A percentile compares a stretch with the other conserved stretches of the same genome.
Conservation (phyloP, 306 rosid species). For the Argentina anserina region DNA sequence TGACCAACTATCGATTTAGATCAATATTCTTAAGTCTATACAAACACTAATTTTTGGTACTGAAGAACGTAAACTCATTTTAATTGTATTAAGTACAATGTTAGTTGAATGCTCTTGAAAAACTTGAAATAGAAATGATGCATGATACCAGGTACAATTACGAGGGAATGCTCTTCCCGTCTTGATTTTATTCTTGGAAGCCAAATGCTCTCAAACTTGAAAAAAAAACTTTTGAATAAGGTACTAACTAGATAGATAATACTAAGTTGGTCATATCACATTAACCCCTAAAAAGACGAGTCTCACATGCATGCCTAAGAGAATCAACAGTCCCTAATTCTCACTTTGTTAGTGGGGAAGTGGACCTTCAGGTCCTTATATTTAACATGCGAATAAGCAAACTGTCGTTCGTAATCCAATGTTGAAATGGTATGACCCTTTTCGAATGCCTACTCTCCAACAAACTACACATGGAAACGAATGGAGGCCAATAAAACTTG, state of each 20-base stretch:
- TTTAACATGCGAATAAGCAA: neutral
- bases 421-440: neutral
- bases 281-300: constrained; percentile 27
- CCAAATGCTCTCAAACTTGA: no score
- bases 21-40: neutral
- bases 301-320: constrained; percentile 20
- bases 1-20: neutral
- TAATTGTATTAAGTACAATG: no score
- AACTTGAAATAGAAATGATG: no score
- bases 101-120: no score
- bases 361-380: constrained; percentile 11
- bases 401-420: neutral
- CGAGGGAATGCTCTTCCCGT: no score
- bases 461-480: neutral
- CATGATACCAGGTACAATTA: no score
- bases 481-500: neutral
- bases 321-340: neutral
- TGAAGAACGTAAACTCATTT: no score
- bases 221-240: neutral
- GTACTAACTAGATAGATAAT: neutral
- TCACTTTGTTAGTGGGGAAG: neutral
- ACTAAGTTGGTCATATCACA: neutral
- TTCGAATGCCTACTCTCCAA: neutral
- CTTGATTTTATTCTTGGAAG: no score
- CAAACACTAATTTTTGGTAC: neutral